A percentile compares a stretch with the other conserved stretches of the same genome.
Evolutionary conservation across 768 basidiomycete species (phyloP).

Genomic region (Mycena capillaripes): DNA sequence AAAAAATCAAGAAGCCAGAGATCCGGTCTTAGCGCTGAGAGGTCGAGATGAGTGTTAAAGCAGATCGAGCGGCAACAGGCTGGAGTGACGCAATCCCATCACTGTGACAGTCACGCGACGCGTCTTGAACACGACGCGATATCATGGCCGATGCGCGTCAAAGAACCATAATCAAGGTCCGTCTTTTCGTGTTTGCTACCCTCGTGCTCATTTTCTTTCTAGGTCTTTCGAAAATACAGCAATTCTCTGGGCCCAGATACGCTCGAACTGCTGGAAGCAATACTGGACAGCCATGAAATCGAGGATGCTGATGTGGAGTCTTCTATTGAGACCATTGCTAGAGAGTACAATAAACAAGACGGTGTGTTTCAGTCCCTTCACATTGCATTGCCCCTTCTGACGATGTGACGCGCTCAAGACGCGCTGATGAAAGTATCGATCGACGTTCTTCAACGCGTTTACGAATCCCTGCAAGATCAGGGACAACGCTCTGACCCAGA

Average conservation of each 20-base stretch:
- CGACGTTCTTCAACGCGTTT: constrained; percentile 76
- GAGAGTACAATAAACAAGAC: constrained; percentile 93
- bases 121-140: constrained; percentile 22
- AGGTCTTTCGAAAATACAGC: constrained; percentile 92
- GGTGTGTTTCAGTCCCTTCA: constrained; percentile 56
- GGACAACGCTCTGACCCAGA: constrained; percentile 64
- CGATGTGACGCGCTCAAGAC: constrained; percentile 58
- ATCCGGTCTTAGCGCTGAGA: background rate
- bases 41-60: background rate
- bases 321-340: constrained; percentile 84
- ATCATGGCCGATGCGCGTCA: constrained; percentile 63
- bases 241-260: constrained; percentile 89
- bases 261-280: constrained; percentile 76
- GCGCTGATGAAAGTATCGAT: constrained; percentile 87
- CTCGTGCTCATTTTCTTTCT: background rate
- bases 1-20: background rate
- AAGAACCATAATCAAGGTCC: constrained; percentile 63
- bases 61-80: background rate
- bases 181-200: background rate
- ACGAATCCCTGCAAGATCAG: constrained; percentile 79
- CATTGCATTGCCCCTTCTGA: background rate
- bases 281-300: constrained; percentile 81
- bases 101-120: constrained; percentile 24
- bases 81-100: background rate
- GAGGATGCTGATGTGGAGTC: constrained; percentile 76